phyloP scores from a whole-genome alignment of 306 rosid genomes.

The Pterocarpus macrocarpus region DNA sequence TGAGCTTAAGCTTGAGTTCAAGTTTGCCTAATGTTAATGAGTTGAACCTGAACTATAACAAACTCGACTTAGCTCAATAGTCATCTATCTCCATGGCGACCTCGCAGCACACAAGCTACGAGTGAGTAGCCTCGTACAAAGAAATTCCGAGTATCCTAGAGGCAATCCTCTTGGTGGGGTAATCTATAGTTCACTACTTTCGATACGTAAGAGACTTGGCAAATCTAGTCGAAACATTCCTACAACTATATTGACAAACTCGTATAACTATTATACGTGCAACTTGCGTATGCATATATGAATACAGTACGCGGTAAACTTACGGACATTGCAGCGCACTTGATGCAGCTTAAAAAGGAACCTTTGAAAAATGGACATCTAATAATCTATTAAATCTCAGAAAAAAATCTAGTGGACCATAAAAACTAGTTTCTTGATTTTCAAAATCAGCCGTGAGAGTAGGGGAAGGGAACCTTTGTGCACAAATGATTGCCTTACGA shows the following conservation, averaged over 20 bases:
- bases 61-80: too few relatives aligned
- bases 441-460: not conserved
- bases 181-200: not conserved
- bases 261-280: not conserved
- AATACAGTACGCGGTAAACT: not conserved
- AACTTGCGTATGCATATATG: not conserved
- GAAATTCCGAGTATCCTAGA: too few relatives aligned
- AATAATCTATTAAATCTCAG: constrained; percentile 1
- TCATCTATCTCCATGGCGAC: too few relatives aligned
- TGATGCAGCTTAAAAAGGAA: constrained; percentile 4
- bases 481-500: constrained; percentile 19
- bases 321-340: not conserved
- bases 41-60: too few relatives aligned
- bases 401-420: constrained; percentile 19
- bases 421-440: constrained; percentile 9
- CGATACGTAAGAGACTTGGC: not conserved
- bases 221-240: not conserved
- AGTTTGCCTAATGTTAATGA: too few relatives aligned
- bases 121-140: too few relatives aligned
- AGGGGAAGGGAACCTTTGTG: not conserved
- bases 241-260: not conserved
- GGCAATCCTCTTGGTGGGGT: too few relatives aligned
- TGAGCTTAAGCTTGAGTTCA: too few relatives aligned
- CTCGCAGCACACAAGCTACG: too few relatives aligned
- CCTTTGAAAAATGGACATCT: not conserved